phyloP scores from a whole-genome alignment of 2,329 filamentous ascomycete genomes.

The Stachybotrys chartarum region DNA sequence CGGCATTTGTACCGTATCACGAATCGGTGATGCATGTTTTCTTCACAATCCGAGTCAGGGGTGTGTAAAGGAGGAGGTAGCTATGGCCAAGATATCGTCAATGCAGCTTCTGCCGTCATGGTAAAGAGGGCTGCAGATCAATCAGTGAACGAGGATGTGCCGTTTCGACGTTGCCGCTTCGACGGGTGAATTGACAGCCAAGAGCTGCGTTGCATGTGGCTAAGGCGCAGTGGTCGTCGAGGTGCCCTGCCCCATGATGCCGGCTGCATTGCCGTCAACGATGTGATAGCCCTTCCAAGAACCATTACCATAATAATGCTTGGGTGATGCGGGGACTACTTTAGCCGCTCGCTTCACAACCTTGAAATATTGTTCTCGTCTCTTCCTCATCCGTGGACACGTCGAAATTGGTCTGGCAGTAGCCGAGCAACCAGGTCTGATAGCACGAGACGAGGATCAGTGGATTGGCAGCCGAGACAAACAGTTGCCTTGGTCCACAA shows the following conservation, averaged over 20 bases:
- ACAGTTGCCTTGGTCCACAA: neutral
- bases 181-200: neutral
- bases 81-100: neutral
- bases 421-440: neutral
- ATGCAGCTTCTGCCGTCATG: neutral
- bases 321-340: too few relatives aligned
- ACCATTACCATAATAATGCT: neutral
- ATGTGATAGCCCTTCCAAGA: neutral
- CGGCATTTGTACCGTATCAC: neutral
- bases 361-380: neutral
- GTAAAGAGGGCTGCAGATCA: neutral
- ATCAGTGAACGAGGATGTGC: neutral
- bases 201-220: neutral
- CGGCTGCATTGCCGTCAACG: neutral
- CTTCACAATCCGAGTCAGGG: neutral
- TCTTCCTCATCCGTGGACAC: neutral
- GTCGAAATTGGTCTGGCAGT: neutral
- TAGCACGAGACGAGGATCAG: neutral
- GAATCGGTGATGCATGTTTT: neutral
- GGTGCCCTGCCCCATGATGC: neutral
- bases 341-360: neutral
- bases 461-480: neutral
- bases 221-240: neutral
- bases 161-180: neutral
- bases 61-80: neutral